A percentile compares a stretch with the other conserved stretches of the same genome.
Evolutionary conservation across 768 basidiomycete species (phyloP).

Genomic region (Leccinum subgranulosum): DNA sequence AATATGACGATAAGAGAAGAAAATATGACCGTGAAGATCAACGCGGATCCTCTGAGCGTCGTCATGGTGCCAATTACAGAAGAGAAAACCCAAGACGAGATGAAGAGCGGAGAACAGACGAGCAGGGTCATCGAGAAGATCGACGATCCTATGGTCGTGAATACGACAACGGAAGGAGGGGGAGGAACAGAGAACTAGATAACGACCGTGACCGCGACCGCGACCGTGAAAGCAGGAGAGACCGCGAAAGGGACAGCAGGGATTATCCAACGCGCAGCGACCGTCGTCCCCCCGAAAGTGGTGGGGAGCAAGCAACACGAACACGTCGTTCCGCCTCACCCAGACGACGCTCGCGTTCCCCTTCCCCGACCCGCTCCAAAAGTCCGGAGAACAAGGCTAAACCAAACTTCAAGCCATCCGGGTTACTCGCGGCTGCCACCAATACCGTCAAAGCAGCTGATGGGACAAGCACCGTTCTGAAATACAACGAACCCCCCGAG

Average conservation of each 20-base stretch:
- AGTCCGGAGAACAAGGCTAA: slow-evolving; percentile 61
- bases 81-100: slow-evolving; percentile 19
- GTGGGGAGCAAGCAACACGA: slow-evolving; percentile 30
- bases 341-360: slow-evolving; percentile 36
- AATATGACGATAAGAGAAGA: slow-evolving; percentile 11
- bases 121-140: slow-evolving; percentile 15
- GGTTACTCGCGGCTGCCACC: slow-evolving; percentile 92
- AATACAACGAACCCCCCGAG: slow-evolving; percentile 99
- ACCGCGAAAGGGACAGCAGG: slow-evolving; percentile 36
- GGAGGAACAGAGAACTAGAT: slow-evolving; percentile 10
- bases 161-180: slow-evolving; percentile 18
- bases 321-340: slow-evolving; percentile 62
- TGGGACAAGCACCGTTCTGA: slow-evolving; percentile 81
- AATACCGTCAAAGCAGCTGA: slow-evolving; percentile 79
- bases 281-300: slow-evolving; percentile 20
- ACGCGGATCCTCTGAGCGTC: slow-evolving; percentile 12
- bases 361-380: slow-evolving; percentile 41
- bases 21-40: slow-evolving; percentile 8
- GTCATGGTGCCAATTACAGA: slow-evolving; percentile 10
- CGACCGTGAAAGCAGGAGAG: slow-evolving; percentile 8
- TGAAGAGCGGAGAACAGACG: slow-evolving; percentile 20
- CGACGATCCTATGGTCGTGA: slow-evolving; percentile 19
- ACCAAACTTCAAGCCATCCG: slow-evolving; percentile 88
- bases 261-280: slow-evolving; percentile 36
- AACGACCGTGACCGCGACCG: slow-evolving; percentile 10